phyloP scores from a whole-genome alignment of 805 yeast species.

The Candida patagonica region DNA sequence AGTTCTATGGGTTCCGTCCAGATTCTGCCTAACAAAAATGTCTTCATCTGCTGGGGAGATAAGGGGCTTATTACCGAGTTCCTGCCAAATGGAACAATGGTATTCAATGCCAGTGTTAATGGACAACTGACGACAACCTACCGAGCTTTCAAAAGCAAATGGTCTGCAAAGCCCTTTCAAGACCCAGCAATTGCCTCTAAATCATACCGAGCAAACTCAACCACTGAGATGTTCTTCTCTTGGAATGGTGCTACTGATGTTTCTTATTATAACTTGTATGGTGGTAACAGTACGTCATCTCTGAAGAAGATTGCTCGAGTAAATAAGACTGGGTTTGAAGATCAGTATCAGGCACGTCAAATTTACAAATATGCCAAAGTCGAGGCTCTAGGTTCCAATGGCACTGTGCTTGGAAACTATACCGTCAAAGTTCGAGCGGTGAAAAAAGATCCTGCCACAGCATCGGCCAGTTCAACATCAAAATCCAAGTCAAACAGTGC shows the following conservation, averaged over 20 bases:
- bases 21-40: conserved; percentile 10
- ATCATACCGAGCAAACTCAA: neutral
- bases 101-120: conserved; percentile 10
- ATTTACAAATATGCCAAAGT: neutral
- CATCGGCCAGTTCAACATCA: too few relatives aligned
- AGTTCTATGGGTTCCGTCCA: conserved; percentile 12
- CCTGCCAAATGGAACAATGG: conserved; percentile 6
- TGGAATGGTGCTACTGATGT: conserved; percentile 15
- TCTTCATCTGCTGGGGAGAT: conserved; percentile 11
- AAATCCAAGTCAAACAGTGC: too few relatives aligned
- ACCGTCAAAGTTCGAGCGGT: too few relatives aligned
- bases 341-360: neutral
- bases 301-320: neutral
- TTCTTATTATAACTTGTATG: conserved; percentile 2
- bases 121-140: conserved; percentile 10
- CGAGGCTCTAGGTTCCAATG: neutral
- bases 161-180: conserved; percentile 10
- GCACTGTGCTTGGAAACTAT: neutral
- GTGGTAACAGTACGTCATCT: neutral
- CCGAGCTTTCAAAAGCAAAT: conserved; percentile 11
- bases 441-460: too few relatives aligned
- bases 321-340: conserved; percentile 1
- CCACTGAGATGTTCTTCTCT: conserved; percentile 7
- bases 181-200: conserved; percentile 8
- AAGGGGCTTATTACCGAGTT: conserved; percentile 11